Evolutionary conservation across 2,329 filamentous ascomycete species (phyloP).

Genomic region (Chaetomiaceae sp.): DNA sequence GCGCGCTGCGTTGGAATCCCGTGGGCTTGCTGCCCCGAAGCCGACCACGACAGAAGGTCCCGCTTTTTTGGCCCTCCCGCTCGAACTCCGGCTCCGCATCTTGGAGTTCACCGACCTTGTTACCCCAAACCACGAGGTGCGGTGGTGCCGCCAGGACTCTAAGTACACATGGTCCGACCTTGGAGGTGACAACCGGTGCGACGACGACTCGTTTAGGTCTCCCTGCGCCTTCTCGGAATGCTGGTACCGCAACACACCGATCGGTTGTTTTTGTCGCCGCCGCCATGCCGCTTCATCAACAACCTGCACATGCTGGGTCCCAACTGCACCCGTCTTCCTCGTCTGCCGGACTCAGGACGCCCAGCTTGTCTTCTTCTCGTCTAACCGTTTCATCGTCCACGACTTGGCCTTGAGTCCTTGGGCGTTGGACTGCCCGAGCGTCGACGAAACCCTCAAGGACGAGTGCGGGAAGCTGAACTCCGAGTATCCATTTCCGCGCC

Average conservation of each 20-base stretch:
- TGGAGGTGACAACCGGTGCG: background rate
- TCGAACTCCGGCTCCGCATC: conserved; percentile 16
- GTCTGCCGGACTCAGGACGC: background rate
- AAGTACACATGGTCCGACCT: background rate
- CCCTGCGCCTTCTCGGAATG: background rate
- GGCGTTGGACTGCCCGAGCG: no score
- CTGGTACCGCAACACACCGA: background rate
- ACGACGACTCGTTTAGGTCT: no score
- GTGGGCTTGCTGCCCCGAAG: background rate
- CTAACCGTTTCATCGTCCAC: background rate
- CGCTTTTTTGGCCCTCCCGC: conserved; percentile 7
- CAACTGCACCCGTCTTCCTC: background rate
- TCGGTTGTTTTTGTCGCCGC: background rate
- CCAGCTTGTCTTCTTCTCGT: background rate
- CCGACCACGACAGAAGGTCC: background rate
- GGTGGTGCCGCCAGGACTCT: conserved; percentile 12
- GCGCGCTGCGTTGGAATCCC: conserved; percentile 6
- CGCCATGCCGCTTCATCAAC: background rate
- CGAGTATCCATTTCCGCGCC: background rate
- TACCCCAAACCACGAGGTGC: conserved; percentile 16
- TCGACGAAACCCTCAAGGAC: no score
- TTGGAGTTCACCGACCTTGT: conserved; percentile 18
- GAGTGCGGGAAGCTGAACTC: no score
- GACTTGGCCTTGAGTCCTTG: background rate
- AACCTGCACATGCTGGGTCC: background rate